A percentile compares a stretch with the other conserved stretches of the same genome.
These are phyloP conservation scores for Albugo laibachii DNA, from an alignment of 352 stramenopile species.

Conservation along the genomic window DNA sequence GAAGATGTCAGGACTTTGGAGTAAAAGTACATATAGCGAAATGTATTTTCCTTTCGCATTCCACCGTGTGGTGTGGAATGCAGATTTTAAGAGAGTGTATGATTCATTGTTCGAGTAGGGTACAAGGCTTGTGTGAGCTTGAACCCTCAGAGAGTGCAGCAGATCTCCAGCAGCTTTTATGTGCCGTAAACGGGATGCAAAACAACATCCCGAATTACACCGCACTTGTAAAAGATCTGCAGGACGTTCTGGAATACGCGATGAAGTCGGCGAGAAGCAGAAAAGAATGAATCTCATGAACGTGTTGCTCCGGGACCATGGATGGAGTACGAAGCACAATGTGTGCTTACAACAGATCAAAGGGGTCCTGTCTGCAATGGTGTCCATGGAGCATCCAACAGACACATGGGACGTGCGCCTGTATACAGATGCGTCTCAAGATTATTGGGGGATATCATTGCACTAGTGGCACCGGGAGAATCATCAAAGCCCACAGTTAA, in stretches of 20 bases:
- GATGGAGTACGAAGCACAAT: conserved; percentile 1
- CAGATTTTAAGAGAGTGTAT: neutral
- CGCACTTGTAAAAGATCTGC: neutral
- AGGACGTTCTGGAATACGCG: neutral
- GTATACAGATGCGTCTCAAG: conserved; percentile 1
- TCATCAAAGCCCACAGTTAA: neutral
- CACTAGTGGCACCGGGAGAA: neutral
- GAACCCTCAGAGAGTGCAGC: conserved; percentile 2
- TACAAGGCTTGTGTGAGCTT: conserved; percentile 13
- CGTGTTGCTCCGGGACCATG: neutral
- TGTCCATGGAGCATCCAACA: conserved; percentile 4
- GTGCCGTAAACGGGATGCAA: conserved; percentile 10
- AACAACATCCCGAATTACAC: conserved; percentile 4
- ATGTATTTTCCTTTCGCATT: conserved; percentile 10
- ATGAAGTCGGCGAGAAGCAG: neutral
- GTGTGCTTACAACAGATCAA: neutral
- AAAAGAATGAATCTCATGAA: no score
- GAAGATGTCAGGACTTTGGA: conserved; percentile 7
- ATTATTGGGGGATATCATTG: conserved; percentile 1
- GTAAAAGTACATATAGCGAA: conserved; percentile 17
- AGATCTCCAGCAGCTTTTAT: conserved; percentile 8
- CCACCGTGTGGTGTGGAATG: conserved; percentile 7
- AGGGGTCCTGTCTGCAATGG: conserved; percentile 1
- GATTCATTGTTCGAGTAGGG: conserved; percentile 5
- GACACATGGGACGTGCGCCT: neutral